Percentiles rank a stretch among this genome's conserved stretches.
Evolutionary conservation across 2,329 filamentous ascomycete genomes (phyloP).

Genomic region (Fusarium palustre): DNA sequence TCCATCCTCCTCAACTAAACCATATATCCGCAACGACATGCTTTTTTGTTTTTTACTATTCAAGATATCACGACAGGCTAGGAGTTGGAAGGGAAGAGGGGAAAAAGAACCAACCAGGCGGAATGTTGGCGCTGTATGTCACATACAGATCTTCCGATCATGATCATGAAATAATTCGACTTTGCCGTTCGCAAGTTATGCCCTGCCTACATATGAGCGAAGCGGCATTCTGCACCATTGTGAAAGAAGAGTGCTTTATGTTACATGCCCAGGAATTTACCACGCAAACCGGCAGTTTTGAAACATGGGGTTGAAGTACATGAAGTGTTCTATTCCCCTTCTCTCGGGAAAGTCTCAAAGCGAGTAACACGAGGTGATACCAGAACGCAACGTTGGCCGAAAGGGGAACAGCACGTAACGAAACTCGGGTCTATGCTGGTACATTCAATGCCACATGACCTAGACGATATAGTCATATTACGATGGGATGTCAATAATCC

Average conservation of each 20-base stretch:
- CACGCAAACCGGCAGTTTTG: slow-evolving; percentile 5
- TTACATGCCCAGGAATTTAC: slow-evolving; percentile 7
- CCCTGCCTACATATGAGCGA: neutral
- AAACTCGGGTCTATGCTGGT: neutral
- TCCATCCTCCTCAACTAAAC: slow-evolving; percentile 56
- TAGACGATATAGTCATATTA: slow-evolving; percentile 13
- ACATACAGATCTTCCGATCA: slow-evolving; percentile 21
- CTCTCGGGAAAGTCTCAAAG: neutral
- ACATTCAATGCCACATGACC: slow-evolving; percentile 12
- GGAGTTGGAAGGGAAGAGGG: slow-evolving; percentile 33
- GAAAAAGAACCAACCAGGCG: slow-evolving; percentile 5
- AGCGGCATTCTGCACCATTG: neutral
- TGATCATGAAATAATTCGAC: slow-evolving; percentile 23
- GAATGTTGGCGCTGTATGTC: slow-evolving; percentile 20
- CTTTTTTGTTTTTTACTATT: slow-evolving; percentile 32
- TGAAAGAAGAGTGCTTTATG: slow-evolving; percentile 28
- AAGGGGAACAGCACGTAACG: slow-evolving; percentile 1
- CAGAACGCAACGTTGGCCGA: neutral
- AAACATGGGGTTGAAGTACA: slow-evolving; percentile 8
- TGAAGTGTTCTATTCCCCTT: neutral
- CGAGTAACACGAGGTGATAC: slow-evolving; percentile 10
- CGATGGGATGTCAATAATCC: neutral
- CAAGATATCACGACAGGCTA: slow-evolving; percentile 40
- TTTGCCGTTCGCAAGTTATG: slow-evolving; percentile 14
- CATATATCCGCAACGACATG: slow-evolving; percentile 15